Conservation (phyloP, 768 basidiomycete genomes). For the Kwoniella shandongensis region DNA sequence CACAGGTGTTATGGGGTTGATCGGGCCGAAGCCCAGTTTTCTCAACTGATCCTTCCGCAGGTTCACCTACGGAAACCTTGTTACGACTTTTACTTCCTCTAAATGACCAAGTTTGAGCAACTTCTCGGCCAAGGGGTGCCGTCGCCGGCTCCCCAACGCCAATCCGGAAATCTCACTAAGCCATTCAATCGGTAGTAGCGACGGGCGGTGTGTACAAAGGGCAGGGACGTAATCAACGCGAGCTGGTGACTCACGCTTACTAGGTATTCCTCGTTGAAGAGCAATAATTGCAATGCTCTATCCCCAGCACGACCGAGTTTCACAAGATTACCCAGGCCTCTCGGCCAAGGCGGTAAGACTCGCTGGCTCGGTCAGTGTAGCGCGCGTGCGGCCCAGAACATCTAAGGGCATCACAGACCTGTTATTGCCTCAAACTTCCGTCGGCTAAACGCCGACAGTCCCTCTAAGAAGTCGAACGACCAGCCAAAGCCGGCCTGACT, state of each 20-base stretch:
- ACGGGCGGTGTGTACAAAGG: conserved; percentile 88
- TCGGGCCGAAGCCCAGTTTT: conserved; percentile 38
- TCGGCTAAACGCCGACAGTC: conserved; percentile 77
- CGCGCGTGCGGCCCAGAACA: conserved; percentile 83
- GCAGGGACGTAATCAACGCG: conserved; percentile 86
- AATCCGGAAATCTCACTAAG: conserved; percentile 83
- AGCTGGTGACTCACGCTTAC: conserved; percentile 86
- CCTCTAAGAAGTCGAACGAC: conserved; percentile 78
- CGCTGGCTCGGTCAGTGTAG: conserved; percentile 88
- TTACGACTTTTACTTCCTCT: conserved; percentile 82
- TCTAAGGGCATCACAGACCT: conserved; percentile 89
- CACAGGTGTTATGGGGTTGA: conserved; percentile 59
- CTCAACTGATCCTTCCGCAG: conserved; percentile 72
- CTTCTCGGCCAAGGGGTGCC: conserved; percentile 62
- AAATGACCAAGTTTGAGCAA: conserved; percentile 77
- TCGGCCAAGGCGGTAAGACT: conserved; percentile 72
- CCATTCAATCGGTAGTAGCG: conserved; percentile 89
- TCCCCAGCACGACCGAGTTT: conserved; percentile 79
- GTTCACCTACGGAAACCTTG: conserved; percentile 80
- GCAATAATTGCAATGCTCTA: conserved; percentile 89
- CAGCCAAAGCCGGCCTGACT: conserved; percentile 74
- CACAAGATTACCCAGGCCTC: conserved; percentile 76
- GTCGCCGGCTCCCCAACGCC: conserved; percentile 64
- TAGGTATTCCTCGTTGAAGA: conserved; percentile 89
- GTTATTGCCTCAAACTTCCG: conserved; percentile 87